Evolutionary conservation across 164 flowering plant species (phyloP).

Genomic region (Aristolochia californica): DNA sequence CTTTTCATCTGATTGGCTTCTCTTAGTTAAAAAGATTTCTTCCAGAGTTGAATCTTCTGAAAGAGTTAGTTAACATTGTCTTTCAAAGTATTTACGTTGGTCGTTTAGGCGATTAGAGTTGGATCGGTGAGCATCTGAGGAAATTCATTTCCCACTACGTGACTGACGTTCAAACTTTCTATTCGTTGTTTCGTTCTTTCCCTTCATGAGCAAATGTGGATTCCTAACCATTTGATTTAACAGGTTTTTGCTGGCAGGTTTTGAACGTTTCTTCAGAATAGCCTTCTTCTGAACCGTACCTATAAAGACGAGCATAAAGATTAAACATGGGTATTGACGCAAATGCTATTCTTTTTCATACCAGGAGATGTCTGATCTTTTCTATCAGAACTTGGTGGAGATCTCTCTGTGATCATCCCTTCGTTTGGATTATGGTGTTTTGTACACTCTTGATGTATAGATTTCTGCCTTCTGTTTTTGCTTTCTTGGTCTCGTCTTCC

Average conservation of each 20-base stretch:
- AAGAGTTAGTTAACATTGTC: too few species aligned
- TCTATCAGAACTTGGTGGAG: conserved; percentile 17
- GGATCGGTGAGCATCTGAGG: too few species aligned
- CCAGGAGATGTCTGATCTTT: conserved; percentile 19
- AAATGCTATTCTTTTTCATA: conserved; percentile 19
- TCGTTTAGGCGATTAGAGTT: too few species aligned
- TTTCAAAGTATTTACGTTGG: too few species aligned
- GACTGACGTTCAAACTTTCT: too few species aligned
- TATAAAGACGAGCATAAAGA: not conserved
- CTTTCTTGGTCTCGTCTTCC: conserved; percentile 60
- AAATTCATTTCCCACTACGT: too few species aligned
- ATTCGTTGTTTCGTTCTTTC: too few species aligned
- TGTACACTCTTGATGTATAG: conserved; percentile 36
- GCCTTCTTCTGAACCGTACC: not conserved
- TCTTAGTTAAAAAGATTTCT: too few species aligned
- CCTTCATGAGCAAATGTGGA: too few species aligned
- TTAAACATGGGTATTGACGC: conserved; percentile 42
- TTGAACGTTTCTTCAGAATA: not conserved
- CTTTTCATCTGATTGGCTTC: too few species aligned
- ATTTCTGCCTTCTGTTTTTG: conserved; percentile 57
- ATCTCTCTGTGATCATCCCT: conserved; percentile 35
- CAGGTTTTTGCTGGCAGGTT: conserved; percentile 3
- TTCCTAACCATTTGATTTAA: too few species aligned
- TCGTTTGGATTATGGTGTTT: conserved; percentile 22
- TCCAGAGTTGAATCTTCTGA: too few species aligned